Conservation (phyloP, 2,329 filamentous ascomycete genomes). For the Aureobasidium sp. region DNA sequence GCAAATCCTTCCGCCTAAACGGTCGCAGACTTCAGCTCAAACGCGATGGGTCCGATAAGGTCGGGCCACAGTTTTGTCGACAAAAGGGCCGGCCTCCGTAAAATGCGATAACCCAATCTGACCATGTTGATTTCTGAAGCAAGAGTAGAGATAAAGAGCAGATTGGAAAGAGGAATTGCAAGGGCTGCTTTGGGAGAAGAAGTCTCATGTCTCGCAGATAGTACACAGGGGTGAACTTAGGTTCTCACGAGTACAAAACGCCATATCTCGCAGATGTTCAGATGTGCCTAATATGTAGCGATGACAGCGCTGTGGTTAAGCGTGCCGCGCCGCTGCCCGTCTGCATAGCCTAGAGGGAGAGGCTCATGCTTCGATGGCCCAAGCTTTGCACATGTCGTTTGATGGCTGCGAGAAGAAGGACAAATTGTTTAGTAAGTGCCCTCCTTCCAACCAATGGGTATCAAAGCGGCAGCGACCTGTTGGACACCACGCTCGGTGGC, state of each 20-base stretch:
- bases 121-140: not conserved
- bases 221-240: not conserved
- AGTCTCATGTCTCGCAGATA: slow-evolving; percentile 8
- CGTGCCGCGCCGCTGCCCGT: slow-evolving; percentile 10
- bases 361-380: not conserved
- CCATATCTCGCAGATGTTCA: not conserved
- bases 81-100: not conserved
- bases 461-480: slow-evolving; percentile 78
- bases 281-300: slow-evolving; percentile 3
- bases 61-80: not conserved
- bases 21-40: not conserved
- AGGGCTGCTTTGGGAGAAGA: not conserved
- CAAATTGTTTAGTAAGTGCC: slow-evolving; percentile 21
- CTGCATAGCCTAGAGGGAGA: slow-evolving; percentile 5
- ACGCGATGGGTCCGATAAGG: not conserved
- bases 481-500: slow-evolving; percentile 86
- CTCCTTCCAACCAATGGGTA: slow-evolving; percentile 78
- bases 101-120: not conserved
- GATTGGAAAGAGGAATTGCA: not conserved
- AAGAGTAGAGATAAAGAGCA: not conserved
- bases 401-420: not conserved
- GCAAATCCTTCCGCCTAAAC: slow-evolving; percentile 11
- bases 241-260: slow-evolving; percentile 8
- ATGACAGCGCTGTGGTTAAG: slow-evolving; percentile 7
- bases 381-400: not conserved